These are phyloP conservation scores for Pythium utonaiense DNA, from an alignment of 352 stramenopile genomes.

Conservation along the genomic window DNA sequence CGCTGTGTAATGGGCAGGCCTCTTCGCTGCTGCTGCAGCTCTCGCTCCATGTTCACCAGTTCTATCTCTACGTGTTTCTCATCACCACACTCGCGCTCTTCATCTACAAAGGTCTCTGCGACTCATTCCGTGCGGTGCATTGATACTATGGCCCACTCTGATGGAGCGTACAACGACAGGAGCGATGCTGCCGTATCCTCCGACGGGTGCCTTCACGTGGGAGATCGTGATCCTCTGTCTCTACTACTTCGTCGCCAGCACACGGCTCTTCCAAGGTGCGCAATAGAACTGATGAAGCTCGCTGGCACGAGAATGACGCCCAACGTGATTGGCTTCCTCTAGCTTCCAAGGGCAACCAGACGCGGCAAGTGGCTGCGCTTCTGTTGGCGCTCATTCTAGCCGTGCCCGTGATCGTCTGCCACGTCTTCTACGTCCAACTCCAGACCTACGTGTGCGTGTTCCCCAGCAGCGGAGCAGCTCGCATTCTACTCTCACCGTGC, in stretches of 20 bases:
- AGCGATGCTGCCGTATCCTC: conserved; percentile 42
- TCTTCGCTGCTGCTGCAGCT: conserved; percentile 57
- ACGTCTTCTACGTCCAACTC: conserved; percentile 70
- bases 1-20: conserved; percentile 21
- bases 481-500: no score
- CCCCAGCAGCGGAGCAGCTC: background rate
- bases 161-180: conserved; percentile 22
- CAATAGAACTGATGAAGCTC: background rate
- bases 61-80: conserved; percentile 64
- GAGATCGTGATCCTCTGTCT: conserved; percentile 62
- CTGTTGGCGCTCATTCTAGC: conserved; percentile 52
- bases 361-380: conserved; percentile 53
- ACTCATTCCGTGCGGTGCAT: no score
- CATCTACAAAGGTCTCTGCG: conserved; percentile 59
- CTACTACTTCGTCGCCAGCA: conserved; percentile 55
- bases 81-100: conserved; percentile 47
- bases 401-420: conserved; percentile 49
- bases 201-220: conserved; percentile 46
- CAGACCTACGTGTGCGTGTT: conserved; percentile 71
- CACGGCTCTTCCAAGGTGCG: conserved; percentile 65
- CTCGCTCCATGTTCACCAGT: conserved; percentile 67
- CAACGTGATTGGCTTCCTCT: no score
- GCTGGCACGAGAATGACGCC: no score
- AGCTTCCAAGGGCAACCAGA: conserved; percentile 85
- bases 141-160: no score